These are phyloP conservation scores for Malus asiatica DNA, from an alignment of 306 rosid genomes.

Conservation along the genomic window DNA sequence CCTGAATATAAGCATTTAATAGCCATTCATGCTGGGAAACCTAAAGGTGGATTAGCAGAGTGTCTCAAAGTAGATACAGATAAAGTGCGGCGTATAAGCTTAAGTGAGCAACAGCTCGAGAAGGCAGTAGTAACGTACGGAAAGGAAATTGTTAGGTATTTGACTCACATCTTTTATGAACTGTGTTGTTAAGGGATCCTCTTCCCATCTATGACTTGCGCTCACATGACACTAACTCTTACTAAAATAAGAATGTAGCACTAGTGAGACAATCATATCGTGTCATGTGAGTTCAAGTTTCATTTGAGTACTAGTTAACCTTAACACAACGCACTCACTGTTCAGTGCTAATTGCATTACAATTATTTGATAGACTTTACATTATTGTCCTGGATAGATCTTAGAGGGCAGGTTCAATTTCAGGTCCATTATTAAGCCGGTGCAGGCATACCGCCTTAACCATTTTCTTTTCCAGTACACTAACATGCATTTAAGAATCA, in stretches of 20 bases:
- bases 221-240: background rate
- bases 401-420: too few relatives aligned
- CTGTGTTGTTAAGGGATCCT: background rate
- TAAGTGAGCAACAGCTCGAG: conserved; percentile 93
- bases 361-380: too few relatives aligned
- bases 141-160: conserved; percentile 75
- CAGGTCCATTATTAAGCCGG: too few relatives aligned
- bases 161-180: background rate
- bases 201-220: background rate
- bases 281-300: background rate
- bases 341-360: too few relatives aligned
- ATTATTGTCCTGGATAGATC: too few relatives aligned
- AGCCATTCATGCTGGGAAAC: conserved; percentile 96
- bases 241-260: background rate
- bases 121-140: conserved; percentile 59
- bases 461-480: too few relatives aligned
- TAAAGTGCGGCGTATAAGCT: conserved; percentile 82
- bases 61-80: conserved; percentile 80
- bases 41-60: conserved; percentile 80
- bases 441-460: too few relatives aligned
- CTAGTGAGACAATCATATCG: background rate
- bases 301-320: background rate
- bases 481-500: too few relatives aligned
- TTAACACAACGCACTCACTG: background rate
- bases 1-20: conserved; percentile 70